These are phyloP conservation scores for Colletotrichum ledebouriae DNA, from an alignment of 2,329 filamentous ascomycete genomes.

Conservation along the genomic window DNA sequence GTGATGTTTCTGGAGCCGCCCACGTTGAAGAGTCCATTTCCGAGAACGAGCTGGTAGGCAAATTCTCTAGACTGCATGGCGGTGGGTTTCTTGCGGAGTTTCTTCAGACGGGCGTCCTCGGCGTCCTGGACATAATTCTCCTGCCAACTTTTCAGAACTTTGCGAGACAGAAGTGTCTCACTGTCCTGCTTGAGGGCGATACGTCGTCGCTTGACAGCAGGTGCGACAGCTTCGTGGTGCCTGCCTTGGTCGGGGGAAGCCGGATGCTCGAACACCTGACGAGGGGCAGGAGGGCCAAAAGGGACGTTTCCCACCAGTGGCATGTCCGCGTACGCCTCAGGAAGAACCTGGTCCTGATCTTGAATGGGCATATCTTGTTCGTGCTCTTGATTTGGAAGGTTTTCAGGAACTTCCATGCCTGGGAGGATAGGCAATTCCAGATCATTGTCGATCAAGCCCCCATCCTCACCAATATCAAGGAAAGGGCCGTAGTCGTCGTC, in stretches of 20 bases:
- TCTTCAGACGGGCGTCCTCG: conserved; percentile 48
- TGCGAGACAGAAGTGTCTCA: conserved; percentile 8
- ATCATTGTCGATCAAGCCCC: conserved; percentile 63
- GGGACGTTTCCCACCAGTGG: conserved; percentile 13
- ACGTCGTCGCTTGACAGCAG: conserved; percentile 13
- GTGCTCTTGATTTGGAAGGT: conserved; percentile 27
- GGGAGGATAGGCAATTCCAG: conserved; percentile 60
- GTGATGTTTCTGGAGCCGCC: conserved; percentile 50
- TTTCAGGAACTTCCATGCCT: conserved; percentile 15
- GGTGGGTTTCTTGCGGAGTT: conserved; percentile 45
- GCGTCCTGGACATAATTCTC: conserved; percentile 54
- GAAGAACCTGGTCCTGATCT: background rate
- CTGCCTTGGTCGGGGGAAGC: background rate
- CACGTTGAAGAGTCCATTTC: conserved; percentile 54
- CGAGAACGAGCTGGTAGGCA: conserved; percentile 56
- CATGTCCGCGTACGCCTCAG: background rate
- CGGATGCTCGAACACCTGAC: background rate
- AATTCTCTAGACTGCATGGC: conserved; percentile 57
- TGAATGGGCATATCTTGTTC: conserved; percentile 35
- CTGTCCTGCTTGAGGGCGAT: conserved; percentile 7
- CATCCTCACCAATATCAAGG: conserved; percentile 65
- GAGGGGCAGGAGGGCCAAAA: background rate
- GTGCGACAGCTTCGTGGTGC: background rate
- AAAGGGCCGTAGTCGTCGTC: conserved; percentile 55
- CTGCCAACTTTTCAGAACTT: conserved; percentile 51